A percentile compares a stretch with the other conserved stretches of the same genome.
Evolutionary conservation across 2,329 filamentous ascomycete genomes (phyloP).

Genomic region (Colletotrichum scovillei): DNA sequence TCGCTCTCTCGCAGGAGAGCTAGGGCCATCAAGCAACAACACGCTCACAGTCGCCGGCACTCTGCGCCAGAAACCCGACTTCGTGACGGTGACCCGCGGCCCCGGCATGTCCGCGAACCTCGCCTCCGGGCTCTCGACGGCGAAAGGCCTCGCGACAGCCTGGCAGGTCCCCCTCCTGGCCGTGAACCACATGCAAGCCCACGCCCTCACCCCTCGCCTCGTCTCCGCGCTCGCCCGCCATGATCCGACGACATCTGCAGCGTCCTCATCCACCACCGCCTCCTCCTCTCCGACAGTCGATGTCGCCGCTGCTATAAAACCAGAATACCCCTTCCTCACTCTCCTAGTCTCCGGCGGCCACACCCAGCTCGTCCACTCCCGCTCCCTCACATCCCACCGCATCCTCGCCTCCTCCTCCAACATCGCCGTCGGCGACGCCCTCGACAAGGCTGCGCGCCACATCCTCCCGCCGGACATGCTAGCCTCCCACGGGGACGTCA

Average conservation of each 20-base stretch:
- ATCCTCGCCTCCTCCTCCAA: constrained; percentile 81
- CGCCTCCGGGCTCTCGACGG: constrained; percentile 81
- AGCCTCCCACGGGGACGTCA: constrained; percentile 67
- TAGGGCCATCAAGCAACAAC: not conserved
- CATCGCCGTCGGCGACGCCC: constrained; percentile 87
- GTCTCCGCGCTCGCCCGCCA: constrained; percentile 67
- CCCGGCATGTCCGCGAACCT: constrained; percentile 89
- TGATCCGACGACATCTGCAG: not conserved
- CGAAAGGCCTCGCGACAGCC: constrained; percentile 87
- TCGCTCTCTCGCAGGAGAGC: not conserved
- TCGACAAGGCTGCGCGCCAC: constrained; percentile 87
- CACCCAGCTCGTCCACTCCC: constrained; percentile 84
- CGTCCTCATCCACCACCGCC: not conserved
- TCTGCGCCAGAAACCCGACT: constrained; percentile 71
- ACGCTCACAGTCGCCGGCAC: constrained; percentile 33
- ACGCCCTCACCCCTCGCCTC: constrained; percentile 88
- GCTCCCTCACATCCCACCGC: constrained; percentile 73
- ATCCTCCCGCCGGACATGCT: constrained; percentile 75
- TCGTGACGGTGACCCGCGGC: constrained; percentile 89
- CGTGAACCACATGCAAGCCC: constrained; percentile 98
- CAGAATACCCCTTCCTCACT: constrained; percentile 87
- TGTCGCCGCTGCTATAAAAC: constrained; percentile 3
- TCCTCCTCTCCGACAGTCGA: not conserved
- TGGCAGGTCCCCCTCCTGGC: constrained; percentile 87
- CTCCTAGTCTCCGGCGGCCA: constrained; percentile 94